Percentiles rank a stretch among this genome's conserved stretches.
Evolutionary conservation across 2,329 filamentous ascomycete genomes (phyloP).

Genomic region (Colletotrichum sp.): DNA sequence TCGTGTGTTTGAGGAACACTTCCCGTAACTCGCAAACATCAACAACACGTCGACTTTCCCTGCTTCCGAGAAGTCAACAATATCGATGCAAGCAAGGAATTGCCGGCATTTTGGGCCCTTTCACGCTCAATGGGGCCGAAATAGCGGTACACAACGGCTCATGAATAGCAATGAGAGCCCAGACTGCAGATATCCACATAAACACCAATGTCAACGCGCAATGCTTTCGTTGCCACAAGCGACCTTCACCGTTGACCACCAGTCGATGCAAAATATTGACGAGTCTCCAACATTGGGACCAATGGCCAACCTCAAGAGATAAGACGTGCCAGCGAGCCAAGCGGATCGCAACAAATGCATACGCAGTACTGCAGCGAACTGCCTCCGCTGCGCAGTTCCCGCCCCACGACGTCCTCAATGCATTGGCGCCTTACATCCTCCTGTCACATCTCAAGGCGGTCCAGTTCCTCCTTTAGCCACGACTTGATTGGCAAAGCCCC

Average conservation of each 20-base stretch:
- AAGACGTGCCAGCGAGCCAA: not conserved
- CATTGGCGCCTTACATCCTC: slow-evolving; percentile 16
- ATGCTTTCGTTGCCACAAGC: not conserved
- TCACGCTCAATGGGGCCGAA: not conserved
- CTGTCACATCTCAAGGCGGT: not conserved
- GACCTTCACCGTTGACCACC: not conserved
- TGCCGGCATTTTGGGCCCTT: not conserved
- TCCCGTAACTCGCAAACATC: not conserved
- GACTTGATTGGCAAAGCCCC: not conserved
- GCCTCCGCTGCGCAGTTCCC: not conserved
- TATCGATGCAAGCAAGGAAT: not conserved
- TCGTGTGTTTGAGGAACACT: not conserved
- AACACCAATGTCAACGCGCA: not conserved
- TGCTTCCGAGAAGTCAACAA: not conserved
- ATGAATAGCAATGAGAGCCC: not conserved
- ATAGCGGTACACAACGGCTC: not conserved
- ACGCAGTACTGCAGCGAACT: not conserved
- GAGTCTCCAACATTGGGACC: not conserved
- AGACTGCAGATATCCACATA: not conserved
- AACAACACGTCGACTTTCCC: not conserved
- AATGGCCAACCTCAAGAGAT: not conserved
- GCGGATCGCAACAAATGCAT: not conserved
- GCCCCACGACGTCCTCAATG: slow-evolving; percentile 1
- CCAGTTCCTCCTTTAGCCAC: not conserved
- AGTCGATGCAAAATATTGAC: not conserved